These are phyloP conservation scores for Pseudocercospora eumusae DNA, from an alignment of 2,329 filamentous ascomycete genomes.

Conservation along the genomic window DNA sequence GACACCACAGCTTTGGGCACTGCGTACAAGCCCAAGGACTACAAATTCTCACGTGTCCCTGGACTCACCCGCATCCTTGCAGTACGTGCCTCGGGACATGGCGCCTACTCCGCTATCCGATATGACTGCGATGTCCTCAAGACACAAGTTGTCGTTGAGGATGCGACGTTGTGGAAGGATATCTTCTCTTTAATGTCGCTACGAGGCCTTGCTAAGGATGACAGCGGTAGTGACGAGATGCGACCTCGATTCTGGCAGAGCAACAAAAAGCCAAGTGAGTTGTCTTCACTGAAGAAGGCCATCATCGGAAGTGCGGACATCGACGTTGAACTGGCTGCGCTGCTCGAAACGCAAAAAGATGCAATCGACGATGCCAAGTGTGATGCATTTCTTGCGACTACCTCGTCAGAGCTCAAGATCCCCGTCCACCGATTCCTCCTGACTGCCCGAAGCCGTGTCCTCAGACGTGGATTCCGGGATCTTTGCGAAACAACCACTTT, in stretches of 20 bases:
- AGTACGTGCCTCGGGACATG: conserved; percentile 84
- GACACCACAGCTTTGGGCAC: conserved; percentile 55
- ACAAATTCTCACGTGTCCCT: conserved; percentile 91
- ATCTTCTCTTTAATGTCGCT: conserved; percentile 70
- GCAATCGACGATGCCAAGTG: conserved; percentile 47
- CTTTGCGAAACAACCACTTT: conserved; percentile 58
- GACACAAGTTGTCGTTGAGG: conserved; percentile 66
- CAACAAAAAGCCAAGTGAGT: conserved; percentile 48
- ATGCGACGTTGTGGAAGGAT: conserved; percentile 73
- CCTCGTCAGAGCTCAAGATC: conserved; percentile 67
- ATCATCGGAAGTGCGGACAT: conserved; percentile 65
- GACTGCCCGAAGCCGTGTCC: conserved; percentile 67
- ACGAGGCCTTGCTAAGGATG: conserved; percentile 52
- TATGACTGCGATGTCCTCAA: conserved; percentile 81
- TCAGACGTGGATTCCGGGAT: conserved; percentile 64
- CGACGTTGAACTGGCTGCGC: conserved; percentile 61
- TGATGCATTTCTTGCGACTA: conserved; percentile 54
- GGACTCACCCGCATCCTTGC: conserved; percentile 81
- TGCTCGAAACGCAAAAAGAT: conserved; percentile 45
- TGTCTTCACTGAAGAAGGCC: conserved; percentile 57
- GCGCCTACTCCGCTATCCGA: conserved; percentile 83
- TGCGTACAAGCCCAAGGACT: conserved; percentile 74
- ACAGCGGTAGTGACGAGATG: conserved; percentile 49
- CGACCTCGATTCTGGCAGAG: conserved; percentile 53
- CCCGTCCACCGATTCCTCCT: conserved; percentile 84